Base-by-base conservation (phyloP, 257 asterid genomes). In the Forsythia viridissima region DNA sequence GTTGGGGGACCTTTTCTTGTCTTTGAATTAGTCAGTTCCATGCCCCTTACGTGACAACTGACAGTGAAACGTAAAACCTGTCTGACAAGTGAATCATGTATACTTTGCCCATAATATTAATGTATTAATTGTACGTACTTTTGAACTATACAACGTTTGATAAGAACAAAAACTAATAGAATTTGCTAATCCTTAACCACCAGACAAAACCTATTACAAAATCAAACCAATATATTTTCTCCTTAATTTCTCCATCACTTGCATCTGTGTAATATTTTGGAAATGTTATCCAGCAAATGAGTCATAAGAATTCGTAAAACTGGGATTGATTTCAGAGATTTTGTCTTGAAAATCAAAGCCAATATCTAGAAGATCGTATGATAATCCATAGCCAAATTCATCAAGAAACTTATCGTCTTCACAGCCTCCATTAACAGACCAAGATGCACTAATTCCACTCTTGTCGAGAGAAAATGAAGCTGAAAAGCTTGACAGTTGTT, bases 41-140 rank as follows among this genome's bases (percentile, higher is more conserved):
- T 84, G 84, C 85, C 81, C 71, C 40, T 67, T 78, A 21, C 79
- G 84, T 84, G 88, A 81, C 71, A 72, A 51, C 43, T 71, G 73
- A 74, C 4, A 48, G 79, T 2, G 57, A 15, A 30, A 48, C n/a
- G 13, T 13, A 48, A 48, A 4, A 48, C 57, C 0, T 44, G 16
- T 48, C 7, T 48, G 6, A 13, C n/a, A 48, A 48, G 57, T 55
- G 65, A 55, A 55, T 55, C 65, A 18, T 18, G 65, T n/a, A 55
- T n/a, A 18, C 65, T 55, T n/a, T n/a, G 18, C 10, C 30, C 65
- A n/a, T 55, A 16, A 16, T 55, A 55, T 55, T 18, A 55, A 55
- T 55, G n/a, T 55, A 18, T 55, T 15, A 5, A 55, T 55, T 2
- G 7, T 18, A 55, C 24, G 65, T 16, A 2, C 65, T 18, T 55